Conservation (phyloP, 2,329 filamentous ascomycete species). For the Leptographium lundbergii region DNA sequence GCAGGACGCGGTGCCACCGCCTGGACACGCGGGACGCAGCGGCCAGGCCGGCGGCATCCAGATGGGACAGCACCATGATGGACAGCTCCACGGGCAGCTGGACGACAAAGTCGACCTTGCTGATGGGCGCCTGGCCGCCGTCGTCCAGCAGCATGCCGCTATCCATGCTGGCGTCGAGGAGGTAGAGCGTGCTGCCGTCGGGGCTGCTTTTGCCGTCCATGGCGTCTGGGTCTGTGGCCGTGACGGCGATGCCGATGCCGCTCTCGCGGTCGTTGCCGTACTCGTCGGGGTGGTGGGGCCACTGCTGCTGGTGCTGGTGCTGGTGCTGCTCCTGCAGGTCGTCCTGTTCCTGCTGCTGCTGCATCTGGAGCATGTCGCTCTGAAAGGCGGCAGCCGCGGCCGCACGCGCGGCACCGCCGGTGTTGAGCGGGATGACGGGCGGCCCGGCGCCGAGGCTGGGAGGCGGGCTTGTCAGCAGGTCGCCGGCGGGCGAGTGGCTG, state of each 20-base stretch:
- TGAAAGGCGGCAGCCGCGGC: slow-evolving; percentile 46
- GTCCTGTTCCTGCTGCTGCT: slow-evolving; percentile 18
- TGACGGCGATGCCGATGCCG: slow-evolving; percentile 48
- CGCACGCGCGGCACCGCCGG: slow-evolving; percentile 48
- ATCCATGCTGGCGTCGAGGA: slow-evolving; percentile 10
- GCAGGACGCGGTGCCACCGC: slow-evolving; percentile 32
- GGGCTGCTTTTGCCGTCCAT: slow-evolving; percentile 17
- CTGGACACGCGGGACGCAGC: slow-evolving; percentile 37
- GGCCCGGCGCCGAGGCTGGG: slow-evolving; percentile 40
- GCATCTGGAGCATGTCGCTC: slow-evolving; percentile 8
- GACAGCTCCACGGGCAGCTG: slow-evolving; percentile 44
- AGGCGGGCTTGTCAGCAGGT: slow-evolving; percentile 12
- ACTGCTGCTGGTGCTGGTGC: slow-evolving; percentile 16
- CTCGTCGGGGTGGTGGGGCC: slow-evolving; percentile 29
- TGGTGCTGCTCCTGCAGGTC: slow-evolving; percentile 26
- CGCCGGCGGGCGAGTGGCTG: neutral
- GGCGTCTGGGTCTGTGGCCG: slow-evolving; percentile 25
- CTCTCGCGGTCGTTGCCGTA: slow-evolving; percentile 47
- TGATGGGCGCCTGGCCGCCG: slow-evolving; percentile 24
- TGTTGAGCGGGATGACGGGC: slow-evolving; percentile 46
- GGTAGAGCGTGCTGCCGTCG: slow-evolving; percentile 20
- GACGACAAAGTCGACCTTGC: slow-evolving; percentile 44
- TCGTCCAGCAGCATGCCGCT: slow-evolving; percentile 12
- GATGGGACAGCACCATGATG: slow-evolving; percentile 42
- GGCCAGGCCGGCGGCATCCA: slow-evolving; percentile 40